Base-by-base conservation (phyloP, 495 filamentous ascomycete genomes). In the Lindgomyces ingoldianus region DNA sequence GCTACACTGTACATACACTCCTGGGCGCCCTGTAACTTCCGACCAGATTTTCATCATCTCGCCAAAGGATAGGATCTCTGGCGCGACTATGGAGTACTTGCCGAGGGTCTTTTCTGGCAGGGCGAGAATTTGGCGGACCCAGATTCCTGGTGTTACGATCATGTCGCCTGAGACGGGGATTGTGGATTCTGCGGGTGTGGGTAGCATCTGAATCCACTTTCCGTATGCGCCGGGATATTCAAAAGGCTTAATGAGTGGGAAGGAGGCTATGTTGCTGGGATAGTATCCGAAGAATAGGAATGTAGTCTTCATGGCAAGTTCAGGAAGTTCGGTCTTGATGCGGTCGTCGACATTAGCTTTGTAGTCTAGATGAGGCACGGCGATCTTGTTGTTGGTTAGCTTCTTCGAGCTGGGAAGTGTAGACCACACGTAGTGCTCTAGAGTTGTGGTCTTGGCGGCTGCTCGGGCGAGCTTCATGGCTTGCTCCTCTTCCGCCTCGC, bases 371-470 rank as follows among this genome's bases (percentile, higher is more conserved):
- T 74, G 71, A 4, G 71, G 66, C n/a, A 73, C 69, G 14, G 42
- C 21, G n/a, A 27, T 30, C 22, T 73, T 65, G 2, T 68, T 69
- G 8, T 65, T 51, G 0, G 57, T 49, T 33, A 67, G 59, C 33
- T 66, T 59, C 39, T 27, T 62, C 10, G 60, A 69, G 58, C 74
- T 72, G 0, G 80, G 77, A 0, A 79, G 67, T 1, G 79, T 81
- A 46, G 73, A 76, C 79, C 78, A 81, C 62, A 81, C 74, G 52
- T 73, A 81, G 54, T 80, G 80, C 64, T 81, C 70, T 16, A 82
- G 63, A 0, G 73, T 74, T 1, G 63, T 27, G 0, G 74, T 80
- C 18, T 62, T 57, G 2, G 72, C 57, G 4, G 79, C 81, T 8
- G 79, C 80, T 3, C 61, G 61, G 22, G 77, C 79, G 27, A 82